Evolutionary conservation across 1,284 basidiomycete genomes (phyloP), one percentile per base, ranked within the genome.

Genomic region (Apiotrichum gracile): DNA sequence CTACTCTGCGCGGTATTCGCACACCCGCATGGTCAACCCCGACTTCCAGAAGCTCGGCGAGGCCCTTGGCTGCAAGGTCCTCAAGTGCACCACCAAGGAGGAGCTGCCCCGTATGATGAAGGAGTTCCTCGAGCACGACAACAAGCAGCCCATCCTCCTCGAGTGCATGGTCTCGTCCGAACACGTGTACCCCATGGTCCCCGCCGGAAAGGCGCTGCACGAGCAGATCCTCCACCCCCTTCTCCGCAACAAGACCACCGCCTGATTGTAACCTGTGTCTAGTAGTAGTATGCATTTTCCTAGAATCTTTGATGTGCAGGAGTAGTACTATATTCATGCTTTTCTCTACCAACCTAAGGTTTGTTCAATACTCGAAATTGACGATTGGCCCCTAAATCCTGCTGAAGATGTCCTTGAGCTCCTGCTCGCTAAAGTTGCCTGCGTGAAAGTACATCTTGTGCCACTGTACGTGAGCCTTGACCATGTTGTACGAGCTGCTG

Each of bases 101-200:
- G 93, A 98, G 52, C 80, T 98, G 14, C 89, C 90, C 0, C 83
- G 80, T 37, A 94, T 88, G 81, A 97, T 98, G 92, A 91, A 92
- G 79, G 93, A 97, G 81, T 96, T 98, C 77, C 81, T 98, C 65
- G 92, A 94, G 78, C 96, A 94, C 75, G 72, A 75, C 57, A 86
- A 83, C 61, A 80, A 80, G 55, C 87, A 83, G 76, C 94, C 94
- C 2, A 82, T 97, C 42, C 75, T 98, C 60, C 80, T 98, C 79
- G 93, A 98, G 77, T 94, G 91, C 69, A 54, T 87, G 53, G 89
- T 97, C 33, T 85, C 60, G 66, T 85, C 84, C 64, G 93, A 97
- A 78, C 92, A 97, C 73, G 92, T 96, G 54, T 97, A 91, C 83
- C 93, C 69, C 45, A 74, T 75, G 87, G 86, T 90, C 25, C 82